These are phyloP conservation scores for Pittosporum tobira DNA, from an alignment of 129 eudicot genomes.

Conservation along the genomic window DNA sequence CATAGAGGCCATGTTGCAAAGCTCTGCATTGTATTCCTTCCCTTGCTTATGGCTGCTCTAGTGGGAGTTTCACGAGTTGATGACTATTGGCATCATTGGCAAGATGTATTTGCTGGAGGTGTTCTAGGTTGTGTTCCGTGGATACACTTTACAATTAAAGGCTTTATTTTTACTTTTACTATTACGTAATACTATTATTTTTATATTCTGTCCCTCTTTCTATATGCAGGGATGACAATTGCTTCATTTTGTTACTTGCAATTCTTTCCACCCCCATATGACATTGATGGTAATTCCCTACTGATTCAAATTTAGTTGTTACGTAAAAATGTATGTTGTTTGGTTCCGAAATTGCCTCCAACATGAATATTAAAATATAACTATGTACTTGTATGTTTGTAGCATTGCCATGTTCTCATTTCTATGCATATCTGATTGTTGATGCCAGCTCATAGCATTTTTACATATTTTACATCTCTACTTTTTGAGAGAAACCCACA, in stretches of 20 bases:
- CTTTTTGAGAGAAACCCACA: background rate
- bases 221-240: slow-evolving; percentile 14
- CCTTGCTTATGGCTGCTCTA: slow-evolving; percentile 18
- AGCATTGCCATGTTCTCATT: background rate
- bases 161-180: background rate
- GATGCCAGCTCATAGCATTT: background rate
- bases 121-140: slow-evolving; percentile 10
- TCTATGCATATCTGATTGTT: background rate
- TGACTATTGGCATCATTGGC: slow-evolving; percentile 27
- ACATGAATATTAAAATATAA: background rate
- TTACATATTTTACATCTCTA: no score
- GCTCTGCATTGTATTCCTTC: slow-evolving; percentile 18
- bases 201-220: background rate
- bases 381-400: background rate
- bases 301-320: background rate
- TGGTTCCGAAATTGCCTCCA: background rate
- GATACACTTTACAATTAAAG: no score
- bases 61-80: slow-evolving; percentile 24
- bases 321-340: background rate
- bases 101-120: slow-evolving; percentile 17
- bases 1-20: slow-evolving; percentile 24
- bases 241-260: slow-evolving; percentile 16
- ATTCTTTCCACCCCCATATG: slow-evolving; percentile 22
- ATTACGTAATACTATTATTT: background rate
- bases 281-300: slow-evolving; percentile 10